A percentile compares a stretch with the other conserved stretches of the same genome.
Evolutionary conservation across 495 filamentous ascomycete genomes (phyloP).

Genomic region (Penicillium mononematosum): DNA sequence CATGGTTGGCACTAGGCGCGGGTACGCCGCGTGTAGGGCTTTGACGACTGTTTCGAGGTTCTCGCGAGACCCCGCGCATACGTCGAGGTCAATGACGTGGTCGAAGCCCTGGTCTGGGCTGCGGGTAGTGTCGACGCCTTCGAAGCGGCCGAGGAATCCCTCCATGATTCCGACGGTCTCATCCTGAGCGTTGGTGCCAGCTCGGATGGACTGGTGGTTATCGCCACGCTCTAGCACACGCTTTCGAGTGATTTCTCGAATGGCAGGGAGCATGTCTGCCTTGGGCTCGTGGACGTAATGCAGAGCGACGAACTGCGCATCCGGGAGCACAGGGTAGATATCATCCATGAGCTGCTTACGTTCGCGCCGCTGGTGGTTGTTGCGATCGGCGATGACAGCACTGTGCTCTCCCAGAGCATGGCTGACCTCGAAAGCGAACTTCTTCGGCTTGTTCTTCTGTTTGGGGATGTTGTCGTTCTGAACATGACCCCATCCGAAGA

Average conservation of each 20-base stretch:
- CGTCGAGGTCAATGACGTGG: conserved; percentile 79
- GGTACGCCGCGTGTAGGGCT: conserved; percentile 68
- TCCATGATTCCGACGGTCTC: conserved; percentile 92
- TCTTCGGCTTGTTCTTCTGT: conserved; percentile 63
- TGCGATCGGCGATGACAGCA: conserved; percentile 87
- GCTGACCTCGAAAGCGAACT: conserved; percentile 67
- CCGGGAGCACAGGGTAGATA: conserved; percentile 54
- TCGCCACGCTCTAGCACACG: conserved; percentile 85
- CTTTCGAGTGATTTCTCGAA: conserved; percentile 70
- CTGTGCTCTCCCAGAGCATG: conserved; percentile 56
- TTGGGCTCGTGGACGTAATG: conserved; percentile 82
- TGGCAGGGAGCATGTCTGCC: conserved; percentile 52
- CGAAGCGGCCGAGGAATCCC: conserved; percentile 83
- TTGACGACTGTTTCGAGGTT: conserved; percentile 82
- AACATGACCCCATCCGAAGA: conserved; percentile 91
- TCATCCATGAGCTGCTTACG: conserved; percentile 84
- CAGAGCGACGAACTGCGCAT: conserved; percentile 80
- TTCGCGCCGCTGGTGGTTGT: conserved; percentile 88
- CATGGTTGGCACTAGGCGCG: conserved; percentile 67
- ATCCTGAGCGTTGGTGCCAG: conserved; percentile 59
- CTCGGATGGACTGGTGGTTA: conserved; percentile 96
- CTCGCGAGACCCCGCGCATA: conserved; percentile 67
- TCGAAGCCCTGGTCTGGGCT: conserved; percentile 78
- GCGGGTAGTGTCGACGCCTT: conserved; percentile 61
- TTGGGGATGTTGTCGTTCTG: conserved; percentile 97